phyloP scores from a whole-genome alignment of 2,329 filamentous ascomycete species.

The Pseudogymnoascus sp. region DNA sequence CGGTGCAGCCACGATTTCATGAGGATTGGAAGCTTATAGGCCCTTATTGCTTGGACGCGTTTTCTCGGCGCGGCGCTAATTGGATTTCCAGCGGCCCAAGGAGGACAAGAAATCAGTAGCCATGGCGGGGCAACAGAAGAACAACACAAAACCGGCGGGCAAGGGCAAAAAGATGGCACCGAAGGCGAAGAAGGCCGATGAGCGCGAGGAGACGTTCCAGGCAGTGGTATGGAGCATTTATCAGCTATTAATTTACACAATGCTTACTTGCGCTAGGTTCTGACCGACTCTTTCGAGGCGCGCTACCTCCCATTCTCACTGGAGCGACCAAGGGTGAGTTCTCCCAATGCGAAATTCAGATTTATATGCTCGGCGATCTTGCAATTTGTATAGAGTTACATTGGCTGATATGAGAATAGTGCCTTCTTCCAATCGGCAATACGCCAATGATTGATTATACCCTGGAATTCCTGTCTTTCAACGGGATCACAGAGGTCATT shows the following conservation, averaged over 20 bases:
- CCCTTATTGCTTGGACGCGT: neutral
- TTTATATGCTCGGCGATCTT: neutral
- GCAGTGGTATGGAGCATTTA: constrained; percentile 25
- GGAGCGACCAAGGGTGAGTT: constrained; percentile 72
- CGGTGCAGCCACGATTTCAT: neutral
- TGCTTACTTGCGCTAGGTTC: constrained; percentile 48
- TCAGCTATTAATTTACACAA: neutral
- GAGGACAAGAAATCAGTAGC: constrained; percentile 4
- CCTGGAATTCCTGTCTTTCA: constrained; percentile 89
- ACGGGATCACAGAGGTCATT: constrained; percentile 88
- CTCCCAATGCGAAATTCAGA: neutral
- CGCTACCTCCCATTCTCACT: constrained; percentile 84
- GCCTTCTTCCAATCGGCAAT: constrained; percentile 86
- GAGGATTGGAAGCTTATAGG: neutral
- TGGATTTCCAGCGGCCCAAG: neutral
- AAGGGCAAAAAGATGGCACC: constrained; percentile 23
- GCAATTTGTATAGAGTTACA: constrained; percentile 14
- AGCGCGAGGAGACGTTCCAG: constrained; percentile 29
- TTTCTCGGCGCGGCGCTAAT: constrained; percentile 4
- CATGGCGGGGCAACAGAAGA: constrained; percentile 6
- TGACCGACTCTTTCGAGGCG: constrained; percentile 92
- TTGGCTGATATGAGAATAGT: constrained; percentile 44
- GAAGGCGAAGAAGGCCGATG: constrained; percentile 23
- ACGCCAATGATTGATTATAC: constrained; percentile 96
- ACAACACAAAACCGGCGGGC: constrained; percentile 10